phyloP scores from a whole-genome alignment of 1,284 basidiomycete genomes.

The Athelia sp. region DNA sequence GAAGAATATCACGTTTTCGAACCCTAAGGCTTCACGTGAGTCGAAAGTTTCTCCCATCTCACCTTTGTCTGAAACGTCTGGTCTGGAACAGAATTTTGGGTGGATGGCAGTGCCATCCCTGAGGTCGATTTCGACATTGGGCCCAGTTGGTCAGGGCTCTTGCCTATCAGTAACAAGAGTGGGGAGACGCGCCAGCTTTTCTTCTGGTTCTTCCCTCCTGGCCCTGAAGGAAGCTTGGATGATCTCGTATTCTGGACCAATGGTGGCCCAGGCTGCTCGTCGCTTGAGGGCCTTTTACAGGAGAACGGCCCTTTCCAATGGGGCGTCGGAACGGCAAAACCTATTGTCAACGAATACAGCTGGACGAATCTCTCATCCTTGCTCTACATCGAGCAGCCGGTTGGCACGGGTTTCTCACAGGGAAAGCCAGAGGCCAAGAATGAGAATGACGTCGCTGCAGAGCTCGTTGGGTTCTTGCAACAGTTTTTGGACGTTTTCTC shows the following conservation, averaged over 20 bases:
- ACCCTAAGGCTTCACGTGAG: slow-evolving; percentile 60
- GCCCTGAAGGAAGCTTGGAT: slow-evolving; percentile 62
- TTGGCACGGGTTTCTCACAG: slow-evolving; percentile 78
- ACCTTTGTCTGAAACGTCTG: no score
- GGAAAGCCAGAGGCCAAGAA: slow-evolving; percentile 60
- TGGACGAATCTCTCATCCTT: slow-evolving; percentile 81
- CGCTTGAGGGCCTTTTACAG: slow-evolving; percentile 72
- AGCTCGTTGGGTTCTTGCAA: slow-evolving; percentile 64
- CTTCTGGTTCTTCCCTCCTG: slow-evolving; percentile 86
- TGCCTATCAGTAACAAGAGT: slow-evolving; percentile 58
- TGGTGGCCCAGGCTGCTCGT: slow-evolving; percentile 60
- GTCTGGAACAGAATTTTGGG: slow-evolving; percentile 54
- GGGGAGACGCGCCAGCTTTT: slow-evolving; percentile 73
- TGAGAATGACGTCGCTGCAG: slow-evolving; percentile 42
- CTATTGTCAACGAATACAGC: slow-evolving; percentile 65
- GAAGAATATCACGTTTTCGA: slow-evolving; percentile 68
- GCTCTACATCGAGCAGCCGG: slow-evolving; percentile 82
- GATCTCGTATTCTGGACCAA: slow-evolving; percentile 72
- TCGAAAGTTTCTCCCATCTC: slow-evolving; percentile 8
- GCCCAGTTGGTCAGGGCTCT: slow-evolving; percentile 68
- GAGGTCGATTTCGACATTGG: slow-evolving; percentile 70
- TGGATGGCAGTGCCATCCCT: slow-evolving; percentile 63
- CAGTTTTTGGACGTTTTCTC: slow-evolving; percentile 73
- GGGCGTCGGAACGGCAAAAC: slow-evolving; percentile 59
- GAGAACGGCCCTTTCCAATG: slow-evolving; percentile 81